Conservation (phyloP, 768 basidiomycete genomes). For the Phaeotremella fagi region DNA sequence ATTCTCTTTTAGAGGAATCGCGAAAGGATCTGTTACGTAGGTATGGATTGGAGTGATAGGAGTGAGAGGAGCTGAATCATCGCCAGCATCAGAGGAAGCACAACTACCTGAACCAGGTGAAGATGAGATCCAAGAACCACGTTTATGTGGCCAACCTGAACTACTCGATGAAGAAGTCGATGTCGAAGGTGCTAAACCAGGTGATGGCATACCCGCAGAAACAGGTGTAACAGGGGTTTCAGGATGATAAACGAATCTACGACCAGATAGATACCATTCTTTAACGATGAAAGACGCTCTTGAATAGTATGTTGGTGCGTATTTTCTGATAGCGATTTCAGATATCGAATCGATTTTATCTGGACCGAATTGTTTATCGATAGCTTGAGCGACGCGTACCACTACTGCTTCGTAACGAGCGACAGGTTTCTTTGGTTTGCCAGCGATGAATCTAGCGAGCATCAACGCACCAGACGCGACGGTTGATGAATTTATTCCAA, state of each 20-base stretch:
- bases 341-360: slow-evolving; percentile 88
- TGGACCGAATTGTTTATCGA: slow-evolving; percentile 73
- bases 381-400: slow-evolving; percentile 72
- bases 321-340: slow-evolving; percentile 95
- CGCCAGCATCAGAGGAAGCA: slow-evolving; percentile 42
- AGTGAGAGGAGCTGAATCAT: slow-evolving; percentile 40
- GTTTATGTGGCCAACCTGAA: slow-evolving; percentile 42
- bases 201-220: slow-evolving; percentile 29
- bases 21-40: slow-evolving; percentile 31
- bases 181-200: slow-evolving; percentile 39
- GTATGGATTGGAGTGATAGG: slow-evolving; percentile 43
- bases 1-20: slow-evolving; percentile 39
- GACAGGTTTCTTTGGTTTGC: slow-evolving; percentile 31
- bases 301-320: slow-evolving; percentile 93
- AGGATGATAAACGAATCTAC: slow-evolving; percentile 41
- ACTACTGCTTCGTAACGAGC: slow-evolving; percentile 21
- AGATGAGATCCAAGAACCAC: slow-evolving; percentile 39
- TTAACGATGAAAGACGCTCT: slow-evolving; percentile 90
- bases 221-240: slow-evolving; percentile 39
- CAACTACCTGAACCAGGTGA: slow-evolving; percentile 39
- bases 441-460: slow-evolving; percentile 81
- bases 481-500: slow-evolving; percentile 75
- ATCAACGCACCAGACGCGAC: slow-evolving; percentile 86
- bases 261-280: slow-evolving; percentile 85
- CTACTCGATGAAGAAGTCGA: too few species aligned